phyloP scores from a whole-genome alignment of 345 rosid genomes.

The Sisymbrium irio region DNA sequence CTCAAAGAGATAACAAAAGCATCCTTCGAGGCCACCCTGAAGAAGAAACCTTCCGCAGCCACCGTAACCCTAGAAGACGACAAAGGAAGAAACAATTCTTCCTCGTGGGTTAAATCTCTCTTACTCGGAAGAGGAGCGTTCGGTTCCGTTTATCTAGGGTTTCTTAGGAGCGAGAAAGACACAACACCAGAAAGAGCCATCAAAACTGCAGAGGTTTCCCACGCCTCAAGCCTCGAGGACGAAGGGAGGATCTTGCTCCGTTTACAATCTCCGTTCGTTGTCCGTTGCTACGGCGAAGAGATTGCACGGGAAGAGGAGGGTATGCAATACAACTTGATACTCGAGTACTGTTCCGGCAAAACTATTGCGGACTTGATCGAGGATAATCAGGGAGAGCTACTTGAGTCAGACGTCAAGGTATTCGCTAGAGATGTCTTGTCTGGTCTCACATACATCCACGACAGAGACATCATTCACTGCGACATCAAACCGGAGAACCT shows the following conservation, averaged over 20 bases:
- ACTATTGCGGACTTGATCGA: too few relatives aligned
- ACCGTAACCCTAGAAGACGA: neutral
- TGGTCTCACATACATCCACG: too few relatives aligned
- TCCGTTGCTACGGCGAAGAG: neutral
- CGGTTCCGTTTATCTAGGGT: slow-evolving; percentile 15
- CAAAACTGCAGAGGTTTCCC: neutral
- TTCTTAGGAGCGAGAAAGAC: too few relatives aligned
- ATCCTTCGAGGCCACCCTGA: neutral
- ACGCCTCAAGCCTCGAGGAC: neutral
- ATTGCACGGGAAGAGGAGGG: too few relatives aligned
- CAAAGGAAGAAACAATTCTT: neutral
- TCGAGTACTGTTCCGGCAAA: too few relatives aligned
- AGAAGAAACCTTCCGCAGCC: neutral
- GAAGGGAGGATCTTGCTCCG: neutral
- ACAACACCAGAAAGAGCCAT: neutral
- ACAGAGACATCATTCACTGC: too few relatives aligned
- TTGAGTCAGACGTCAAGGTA: too few relatives aligned
- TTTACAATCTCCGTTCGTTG: neutral
- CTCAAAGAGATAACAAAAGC: neutral
- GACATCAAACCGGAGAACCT: too few relatives aligned
- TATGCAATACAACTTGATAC: slow-evolving; percentile 1
- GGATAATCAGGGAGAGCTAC: too few relatives aligned
- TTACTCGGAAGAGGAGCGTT: slow-evolving; percentile 14
- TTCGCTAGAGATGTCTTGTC: too few relatives aligned
- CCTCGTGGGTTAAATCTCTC: slow-evolving; percentile 7